Conservation (phyloP, 805 yeast species). For the Schizosaccharomyces lindneri region DNA sequence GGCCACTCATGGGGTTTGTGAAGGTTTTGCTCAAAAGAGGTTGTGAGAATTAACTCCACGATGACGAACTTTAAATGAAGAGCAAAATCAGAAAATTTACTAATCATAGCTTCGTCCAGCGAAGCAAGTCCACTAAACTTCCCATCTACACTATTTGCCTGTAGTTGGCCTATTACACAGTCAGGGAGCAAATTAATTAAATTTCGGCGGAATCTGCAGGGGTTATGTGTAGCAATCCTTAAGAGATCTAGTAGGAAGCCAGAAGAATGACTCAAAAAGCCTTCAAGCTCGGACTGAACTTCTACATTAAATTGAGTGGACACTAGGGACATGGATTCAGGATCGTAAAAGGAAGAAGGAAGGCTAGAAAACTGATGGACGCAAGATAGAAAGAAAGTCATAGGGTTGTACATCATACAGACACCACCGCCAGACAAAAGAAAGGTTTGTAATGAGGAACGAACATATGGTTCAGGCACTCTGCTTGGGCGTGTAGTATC, state of each 20-base stretch:
- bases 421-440: neutral
- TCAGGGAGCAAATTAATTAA: neutral
- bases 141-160: no score
- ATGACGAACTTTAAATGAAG: neutral
- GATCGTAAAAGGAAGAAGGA: neutral
- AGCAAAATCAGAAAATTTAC: neutral
- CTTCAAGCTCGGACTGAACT: neutral
- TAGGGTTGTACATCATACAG: neutral
- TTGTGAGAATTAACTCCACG: neutral
- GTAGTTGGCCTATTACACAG: no score
- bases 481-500: neutral
- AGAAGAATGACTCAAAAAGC: neutral
- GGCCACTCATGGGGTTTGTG: neutral
- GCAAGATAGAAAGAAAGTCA: neutral
- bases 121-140: no score
- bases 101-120: neutral
- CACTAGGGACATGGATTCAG: neutral
- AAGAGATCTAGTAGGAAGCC: neutral
- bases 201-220: neutral
- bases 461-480: neutral
- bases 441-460: neutral
- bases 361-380: neutral
- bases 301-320: neutral
- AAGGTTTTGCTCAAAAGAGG: neutral
- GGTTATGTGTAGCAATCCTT: neutral